Conservation (phyloP, 139 green algal genomes). For the Gonium pectorale region DNA sequence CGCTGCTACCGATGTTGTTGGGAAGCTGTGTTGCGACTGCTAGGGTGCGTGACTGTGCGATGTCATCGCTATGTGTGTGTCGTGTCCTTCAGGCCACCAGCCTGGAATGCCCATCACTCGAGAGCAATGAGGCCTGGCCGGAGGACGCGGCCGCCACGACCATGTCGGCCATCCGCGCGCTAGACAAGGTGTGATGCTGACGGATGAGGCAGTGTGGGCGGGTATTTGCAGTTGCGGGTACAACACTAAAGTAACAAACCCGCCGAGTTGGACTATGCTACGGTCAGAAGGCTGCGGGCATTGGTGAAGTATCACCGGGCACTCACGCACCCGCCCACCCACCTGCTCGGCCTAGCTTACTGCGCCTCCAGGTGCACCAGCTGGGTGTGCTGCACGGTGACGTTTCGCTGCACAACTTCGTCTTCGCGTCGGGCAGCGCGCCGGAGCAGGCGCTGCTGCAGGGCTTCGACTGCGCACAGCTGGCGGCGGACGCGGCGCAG, state of each 20-base stretch:
- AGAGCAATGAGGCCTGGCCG: neutral
- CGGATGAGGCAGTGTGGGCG: neutral
- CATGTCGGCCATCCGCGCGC: neutral
- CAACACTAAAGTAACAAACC: neutral
- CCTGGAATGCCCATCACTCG: constrained; percentile 4
- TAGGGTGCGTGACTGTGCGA: neutral
- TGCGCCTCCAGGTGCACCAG: neutral
- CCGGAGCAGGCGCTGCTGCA: neutral
- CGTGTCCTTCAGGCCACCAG: neutral
- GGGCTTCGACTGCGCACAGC: neutral
- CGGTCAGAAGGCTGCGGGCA: too few species aligned
- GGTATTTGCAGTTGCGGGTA: neutral
- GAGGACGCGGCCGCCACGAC: neutral
- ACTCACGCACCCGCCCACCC: neutral
- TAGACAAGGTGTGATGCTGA: neutral
- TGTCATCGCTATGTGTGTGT: neutral
- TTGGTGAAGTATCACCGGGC: too few species aligned
- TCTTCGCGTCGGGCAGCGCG: neutral
- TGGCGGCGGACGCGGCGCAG: constrained; percentile 1
- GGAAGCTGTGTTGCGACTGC: neutral
- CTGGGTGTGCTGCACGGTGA: neutral
- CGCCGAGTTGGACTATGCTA: neutral
- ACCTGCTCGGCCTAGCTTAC: neutral
- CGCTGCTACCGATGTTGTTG: neutral
- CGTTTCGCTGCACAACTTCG: neutral